A percentile compares a stretch with the other conserved stretches of the same genome.
These are phyloP conservation scores for Yarrowia bubula DNA, from an alignment of 805 yeast species.

Conservation along the genomic window DNA sequence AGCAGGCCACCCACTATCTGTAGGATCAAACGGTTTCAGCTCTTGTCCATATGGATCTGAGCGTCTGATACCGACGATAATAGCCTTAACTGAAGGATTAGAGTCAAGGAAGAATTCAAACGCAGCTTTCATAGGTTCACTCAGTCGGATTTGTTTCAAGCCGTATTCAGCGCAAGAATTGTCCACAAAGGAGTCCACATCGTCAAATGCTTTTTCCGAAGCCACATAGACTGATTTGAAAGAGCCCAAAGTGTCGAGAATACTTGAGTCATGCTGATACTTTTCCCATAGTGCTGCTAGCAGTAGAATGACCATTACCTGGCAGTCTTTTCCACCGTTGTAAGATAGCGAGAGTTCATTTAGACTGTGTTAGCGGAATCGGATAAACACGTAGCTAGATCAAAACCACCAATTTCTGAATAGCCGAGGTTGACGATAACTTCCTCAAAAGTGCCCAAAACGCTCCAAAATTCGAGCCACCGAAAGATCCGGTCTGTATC, in stretches of 20 bases:
- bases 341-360: constrained; percentile 63
- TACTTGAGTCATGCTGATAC: constrained; percentile 30
- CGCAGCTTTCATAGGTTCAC: constrained; percentile 60
- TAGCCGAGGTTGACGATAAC: too few relatives aligned
- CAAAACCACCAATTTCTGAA: too few relatives aligned
- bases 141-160: constrained; percentile 46
- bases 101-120: constrained; percentile 57
- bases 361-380: constrained; percentile 16
- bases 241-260: constrained; percentile 33
- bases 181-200: constrained; percentile 64
- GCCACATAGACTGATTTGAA: constrained; percentile 71
- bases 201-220: constrained; percentile 67
- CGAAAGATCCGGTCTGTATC: too few relatives aligned
- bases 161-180: constrained; percentile 54
- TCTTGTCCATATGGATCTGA: constrained; percentile 79
- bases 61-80: constrained; percentile 83
- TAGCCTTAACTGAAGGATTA: constrained; percentile 59
- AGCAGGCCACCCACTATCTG: constrained; percentile 90
- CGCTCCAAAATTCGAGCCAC: too few relatives aligned
- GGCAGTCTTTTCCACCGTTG: constrained; percentile 96
- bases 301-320: constrained; percentile 77
- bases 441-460: too few relatives aligned
- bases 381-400: neutral
- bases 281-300: constrained; percentile 51
- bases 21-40: constrained; percentile 60